Conservation (phyloP, 371 early-diverging fungal genomes). For the Mucor sp. region DNA sequence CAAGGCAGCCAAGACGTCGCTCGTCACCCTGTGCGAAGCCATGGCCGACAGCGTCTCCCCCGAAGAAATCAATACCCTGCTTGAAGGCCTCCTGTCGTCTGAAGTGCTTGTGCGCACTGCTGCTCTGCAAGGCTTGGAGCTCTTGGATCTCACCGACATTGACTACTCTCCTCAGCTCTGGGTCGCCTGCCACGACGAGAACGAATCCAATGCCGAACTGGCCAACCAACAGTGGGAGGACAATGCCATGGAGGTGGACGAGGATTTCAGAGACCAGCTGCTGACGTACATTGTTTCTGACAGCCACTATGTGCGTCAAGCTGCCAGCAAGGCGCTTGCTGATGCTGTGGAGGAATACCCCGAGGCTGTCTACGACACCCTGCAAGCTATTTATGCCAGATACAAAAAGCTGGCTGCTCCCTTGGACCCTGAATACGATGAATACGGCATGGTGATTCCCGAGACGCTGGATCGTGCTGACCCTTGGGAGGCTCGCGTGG, state of each 20-base stretch:
- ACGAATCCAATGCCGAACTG: slow-evolving; percentile 65
- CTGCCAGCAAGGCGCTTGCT: slow-evolving; percentile 75
- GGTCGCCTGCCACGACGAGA: slow-evolving; percentile 73
- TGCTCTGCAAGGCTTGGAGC: slow-evolving; percentile 74
- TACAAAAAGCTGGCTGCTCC: slow-evolving; percentile 70
- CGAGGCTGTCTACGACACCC: slow-evolving; percentile 47
- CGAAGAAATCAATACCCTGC: slow-evolving; percentile 66
- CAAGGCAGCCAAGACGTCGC: slow-evolving; percentile 58
- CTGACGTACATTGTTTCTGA: slow-evolving; percentile 58
- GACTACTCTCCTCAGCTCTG: slow-evolving; percentile 66
- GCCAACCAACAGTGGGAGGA: slow-evolving; percentile 84
- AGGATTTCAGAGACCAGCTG: slow-evolving; percentile 54
- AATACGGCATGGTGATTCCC: slow-evolving; percentile 87
- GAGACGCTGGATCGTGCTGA: slow-evolving; percentile 83
- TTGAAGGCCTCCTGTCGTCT: slow-evolving; percentile 72
- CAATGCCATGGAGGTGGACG: slow-evolving; percentile 64
- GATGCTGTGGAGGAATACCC: slow-evolving; percentile 60
- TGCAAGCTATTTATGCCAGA: slow-evolving; percentile 52
- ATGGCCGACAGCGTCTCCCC: slow-evolving; percentile 61
- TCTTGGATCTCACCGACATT: slow-evolving; percentile 68
- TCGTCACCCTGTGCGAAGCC: slow-evolving; percentile 69
- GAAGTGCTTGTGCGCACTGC: slow-evolving; percentile 82
- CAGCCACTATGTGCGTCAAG: slow-evolving; percentile 64
- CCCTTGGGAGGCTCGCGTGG: slow-evolving; percentile 80
- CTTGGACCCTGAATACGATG: slow-evolving; percentile 90